Base-by-base conservation (phyloP, 768 basidiomycete species). In the Baorangia bicolor region DNA sequence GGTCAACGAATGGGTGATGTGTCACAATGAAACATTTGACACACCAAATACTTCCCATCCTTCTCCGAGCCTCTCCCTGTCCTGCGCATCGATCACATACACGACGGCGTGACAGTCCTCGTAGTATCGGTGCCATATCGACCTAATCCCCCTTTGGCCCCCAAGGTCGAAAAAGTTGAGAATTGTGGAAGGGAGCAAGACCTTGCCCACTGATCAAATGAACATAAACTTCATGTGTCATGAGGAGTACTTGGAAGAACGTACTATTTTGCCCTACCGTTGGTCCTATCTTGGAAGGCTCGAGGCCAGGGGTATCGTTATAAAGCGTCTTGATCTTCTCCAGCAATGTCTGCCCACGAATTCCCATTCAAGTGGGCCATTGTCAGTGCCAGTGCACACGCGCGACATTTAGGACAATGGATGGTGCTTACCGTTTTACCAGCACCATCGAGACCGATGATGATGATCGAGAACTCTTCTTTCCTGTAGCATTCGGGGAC, bases 111-210 rank as follows among this genome's bases (percentile, higher is more conserved):
- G 96, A 60, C 94, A 97, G 69, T 98, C 94, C 52, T 92, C 89
- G 70, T 96, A 98, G 73, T 99, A 99, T 53, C 83, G 79, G 56
- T 88, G 85, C 95, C 96, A 98, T 61, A 99, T 96, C 34, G 86
- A 88, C 28, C 96, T 82, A 38, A 99, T 96, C 23, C 95, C 94
- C 2, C 88, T 78, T 68, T 98, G 96, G 0, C 96, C 96, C 12
- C 97, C 96, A 11, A 99, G 79, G 68, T 99, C 97, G 86, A 94
- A 97, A 79, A 98, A 98, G 67, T 93, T 92, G 27, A 98, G 83
- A 28, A 96, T 89, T 0, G 94, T 94, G 0, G 94, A 96, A 0
- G 97, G 93, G 5, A 99, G 80, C 0, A 86, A 87, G 56, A 98
- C 94, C 69, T 92, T 92, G 37, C 96, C 97, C 71, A 90, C 96